Base-by-base conservation (phyloP, 352 stramenopile genomes). In the Salisapilia sapeloensis region DNA sequence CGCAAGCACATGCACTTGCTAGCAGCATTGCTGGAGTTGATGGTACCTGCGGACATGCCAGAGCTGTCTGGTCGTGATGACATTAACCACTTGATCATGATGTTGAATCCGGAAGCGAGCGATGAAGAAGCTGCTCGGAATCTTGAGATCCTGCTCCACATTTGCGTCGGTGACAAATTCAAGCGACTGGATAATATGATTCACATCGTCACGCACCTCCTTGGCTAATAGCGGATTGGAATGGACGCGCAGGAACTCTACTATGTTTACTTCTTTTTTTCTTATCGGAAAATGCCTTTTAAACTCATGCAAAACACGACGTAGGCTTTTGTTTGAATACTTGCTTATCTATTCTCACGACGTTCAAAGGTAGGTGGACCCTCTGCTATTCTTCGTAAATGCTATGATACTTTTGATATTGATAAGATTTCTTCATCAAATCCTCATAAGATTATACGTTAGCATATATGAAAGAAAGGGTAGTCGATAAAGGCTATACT, bases 171-270 rank as follows among this genome's bases (percentile, higher is more conserved):
- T 40, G 78, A 60, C 55, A 74, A 74, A 25, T 89, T 86, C 60
- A 91, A 87, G 53, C 69, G 72, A 32, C 64, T 87, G 43, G 76
- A 91, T 53, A 91, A 91, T 45, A 81, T 71, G 14, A 64, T 92
- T 44, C 76, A 92, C 54, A 74, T 77, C 40, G 33, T 80, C 22
- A 50, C 59, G 18, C 64, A 80, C 41, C 23, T 63, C n/a, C 44
- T 77, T 16, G 46, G 42, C 30, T 64, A 63, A 23, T 33, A 12
- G 24, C 19, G 15, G 1, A 29, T 38, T 40, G 24, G 24, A 28
- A 28, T 10, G 24, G 24, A 28, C 10, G 24, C 10, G 13, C 10
- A 28, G 24, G 13, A 28, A n/a, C n/a, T n/a, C n/a, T n/a, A n/a
- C n/a, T n/a, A n/a, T n/a, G n/a, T n/a, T n/a, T n/a, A n/a, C n/a